A percentile compares a stretch with the other conserved stretches of the same genome.
Conservation (phyloP, 2,329 filamentous ascomycete genomes). For the Tolypocladium guangdongense region DNA sequence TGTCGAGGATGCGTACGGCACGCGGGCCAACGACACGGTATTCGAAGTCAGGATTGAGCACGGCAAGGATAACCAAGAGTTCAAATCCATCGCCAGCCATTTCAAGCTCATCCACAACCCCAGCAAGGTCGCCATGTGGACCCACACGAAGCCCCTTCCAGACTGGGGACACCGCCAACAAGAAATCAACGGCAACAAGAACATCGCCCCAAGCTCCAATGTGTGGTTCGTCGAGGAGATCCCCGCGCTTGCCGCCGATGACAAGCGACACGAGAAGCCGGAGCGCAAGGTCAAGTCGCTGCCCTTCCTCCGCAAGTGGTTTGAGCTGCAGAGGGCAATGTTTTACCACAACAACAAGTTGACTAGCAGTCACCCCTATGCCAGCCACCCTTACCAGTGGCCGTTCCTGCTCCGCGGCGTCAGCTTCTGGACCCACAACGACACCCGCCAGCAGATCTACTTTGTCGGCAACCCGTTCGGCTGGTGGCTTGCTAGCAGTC, state of each 20-base stretch:
- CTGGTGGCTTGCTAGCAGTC: constrained; percentile 91
- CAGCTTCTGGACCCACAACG: constrained; percentile 97
- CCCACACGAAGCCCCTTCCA: constrained; percentile 85
- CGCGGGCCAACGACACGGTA: constrained; percentile 75
- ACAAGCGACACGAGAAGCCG: constrained; percentile 63
- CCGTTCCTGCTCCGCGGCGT: constrained; percentile 94
- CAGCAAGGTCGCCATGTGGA: constrained; percentile 99
- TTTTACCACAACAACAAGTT: constrained; percentile 99
- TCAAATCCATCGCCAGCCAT: constrained; percentile 82
- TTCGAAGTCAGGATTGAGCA: constrained; percentile 89
- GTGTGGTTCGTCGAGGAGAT: constrained; percentile 92
- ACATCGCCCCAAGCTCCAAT: constrained; percentile 78
- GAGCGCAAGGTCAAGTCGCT: constrained; percentile 70
- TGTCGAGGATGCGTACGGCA: constrained; percentile 58
- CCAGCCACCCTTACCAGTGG: constrained; percentile 93
- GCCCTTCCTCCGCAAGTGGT: constrained; percentile 87
- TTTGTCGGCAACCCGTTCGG: constrained; percentile 94
- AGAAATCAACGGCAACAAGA: constrained; percentile 99
- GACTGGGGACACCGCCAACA: constrained; percentile 97
- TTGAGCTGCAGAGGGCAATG: constrained; percentile 95
- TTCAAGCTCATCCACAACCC: constrained; percentile 95
- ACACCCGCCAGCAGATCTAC: constrained; percentile 94
- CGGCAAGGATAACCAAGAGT: constrained; percentile 69
- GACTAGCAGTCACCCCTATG: constrained; percentile 93
- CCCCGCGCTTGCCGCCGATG: constrained; percentile 62